Base-by-base conservation (phyloP, 352 stramenopile species). In the Phytophthora cactorum region DNA sequence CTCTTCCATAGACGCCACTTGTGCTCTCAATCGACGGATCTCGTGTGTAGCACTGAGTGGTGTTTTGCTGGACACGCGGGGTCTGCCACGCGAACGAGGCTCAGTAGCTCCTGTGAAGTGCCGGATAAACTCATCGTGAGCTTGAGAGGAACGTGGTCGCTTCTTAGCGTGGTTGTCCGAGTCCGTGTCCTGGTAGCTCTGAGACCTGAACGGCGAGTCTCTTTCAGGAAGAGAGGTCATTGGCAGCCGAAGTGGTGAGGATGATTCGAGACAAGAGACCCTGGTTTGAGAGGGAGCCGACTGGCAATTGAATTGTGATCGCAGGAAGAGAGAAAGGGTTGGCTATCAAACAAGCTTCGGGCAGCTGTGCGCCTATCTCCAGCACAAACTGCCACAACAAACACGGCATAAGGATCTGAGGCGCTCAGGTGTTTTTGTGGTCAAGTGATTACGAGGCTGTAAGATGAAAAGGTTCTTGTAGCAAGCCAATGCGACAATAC, bases 1-100 rank as follows among this genome's bases (percentile, higher is more conserved):
- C 7, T 74, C 55, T 36, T 74, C 67, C 58, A 75, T 70, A 8
- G 53, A 46, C 27, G 67, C 59, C 11, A 75, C 62, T 52, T 72
- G 62, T 14, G 59, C 47, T 39, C 62, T 41, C 8, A 78, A 46
- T 5, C 66, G 31, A 29, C 68, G 66, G 25, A 78, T 51, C 41
- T 76, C 71, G 17, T 76, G 63, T 25, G 56, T 66, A 12, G 60
- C 34, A 49, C 28, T 65, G 8, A 70, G 47, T 12, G 62, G 49
- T 3, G 60, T 6, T 8, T 68, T 62, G 41, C 58, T 74, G 9
- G 54, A 28, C 5, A 45, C 59, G 14, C 59, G 50, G 27, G 34
- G 59, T 50, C 54, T 63, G 39, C 46, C 46, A 22, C 51, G 52
- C 5, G 44, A 12, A 10, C 50, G 36, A 47, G 15, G 45, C 10